Conservation (phyloP, 306 rosid species). For the Sphenostylis stenocarpa region DNA sequence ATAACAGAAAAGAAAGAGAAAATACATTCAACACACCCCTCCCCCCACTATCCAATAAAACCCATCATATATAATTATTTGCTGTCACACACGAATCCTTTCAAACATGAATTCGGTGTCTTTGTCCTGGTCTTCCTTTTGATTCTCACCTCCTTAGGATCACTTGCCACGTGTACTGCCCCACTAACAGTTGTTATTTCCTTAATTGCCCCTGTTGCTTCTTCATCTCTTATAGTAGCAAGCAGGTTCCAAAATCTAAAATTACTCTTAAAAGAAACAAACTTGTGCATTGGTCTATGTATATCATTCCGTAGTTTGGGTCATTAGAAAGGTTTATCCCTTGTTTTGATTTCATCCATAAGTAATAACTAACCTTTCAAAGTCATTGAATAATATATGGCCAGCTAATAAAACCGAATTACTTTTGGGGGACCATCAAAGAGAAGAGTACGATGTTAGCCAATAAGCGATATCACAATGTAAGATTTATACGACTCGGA, state of each 20-base stretch:
- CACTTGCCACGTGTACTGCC: too few species aligned
- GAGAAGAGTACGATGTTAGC: not conserved
- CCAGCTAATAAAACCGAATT: not conserved
- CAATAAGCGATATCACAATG: not conserved
- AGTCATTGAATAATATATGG: not conserved
- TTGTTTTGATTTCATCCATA: not conserved
- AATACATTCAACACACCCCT: too few species aligned
- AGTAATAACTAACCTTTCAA: not conserved
- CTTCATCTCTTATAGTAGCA: too few species aligned
- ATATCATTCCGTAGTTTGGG: not conserved
- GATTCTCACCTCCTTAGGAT: too few species aligned
- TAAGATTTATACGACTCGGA: not conserved
- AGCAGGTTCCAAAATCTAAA: not conserved
- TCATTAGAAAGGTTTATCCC: not conserved
- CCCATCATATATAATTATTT: too few species aligned
- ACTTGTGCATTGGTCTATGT: not conserved
- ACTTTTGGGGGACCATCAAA: not conserved
- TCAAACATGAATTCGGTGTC: too few species aligned
- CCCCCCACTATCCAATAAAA: too few species aligned
- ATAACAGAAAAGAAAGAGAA: too few species aligned
- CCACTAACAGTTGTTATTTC: too few species aligned
- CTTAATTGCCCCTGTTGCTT: too few species aligned
- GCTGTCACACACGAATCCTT: too few species aligned
- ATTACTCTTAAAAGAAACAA: not conserved
- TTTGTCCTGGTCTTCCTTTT: too few species aligned